Conservation (phyloP, 164 flowering plant genomes). For the Vitis cinerea region DNA sequence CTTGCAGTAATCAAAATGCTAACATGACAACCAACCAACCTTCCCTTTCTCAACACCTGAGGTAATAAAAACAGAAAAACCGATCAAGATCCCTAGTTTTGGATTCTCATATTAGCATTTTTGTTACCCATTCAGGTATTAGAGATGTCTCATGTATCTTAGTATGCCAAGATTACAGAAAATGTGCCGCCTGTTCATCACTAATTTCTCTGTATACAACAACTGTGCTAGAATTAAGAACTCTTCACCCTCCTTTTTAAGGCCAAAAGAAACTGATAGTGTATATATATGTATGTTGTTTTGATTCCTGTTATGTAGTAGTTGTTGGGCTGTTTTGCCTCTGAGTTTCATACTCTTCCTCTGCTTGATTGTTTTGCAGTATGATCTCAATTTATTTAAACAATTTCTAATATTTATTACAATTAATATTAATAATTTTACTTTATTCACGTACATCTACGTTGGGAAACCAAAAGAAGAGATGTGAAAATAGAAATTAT, state of each 20-base stretch:
- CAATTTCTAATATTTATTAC: too few relatives aligned
- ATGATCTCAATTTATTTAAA: too few relatives aligned
- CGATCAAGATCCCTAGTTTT: conserved; percentile 10
- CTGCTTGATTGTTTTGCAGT: neutral
- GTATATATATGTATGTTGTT: conserved; percentile 20
- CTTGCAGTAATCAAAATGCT: conserved; percentile 14
- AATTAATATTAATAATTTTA: too few relatives aligned
- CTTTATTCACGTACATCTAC: too few relatives aligned
- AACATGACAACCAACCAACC: conserved; percentile 21
- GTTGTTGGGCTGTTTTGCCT: conserved; percentile 1
- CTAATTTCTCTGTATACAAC: conserved; percentile 18
- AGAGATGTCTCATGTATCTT: neutral
- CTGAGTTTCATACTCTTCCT: neutral
- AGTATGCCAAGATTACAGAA: conserved; percentile 8
- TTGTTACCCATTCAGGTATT: conserved; percentile 8
- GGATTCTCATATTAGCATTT: conserved; percentile 10
- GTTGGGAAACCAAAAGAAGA: too few relatives aligned
- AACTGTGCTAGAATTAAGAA: neutral
- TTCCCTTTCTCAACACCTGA: conserved; percentile 16
- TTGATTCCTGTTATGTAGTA: conserved; percentile 2
- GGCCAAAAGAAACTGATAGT: conserved; percentile 11
- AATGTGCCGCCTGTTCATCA: neutral
- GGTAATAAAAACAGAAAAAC: conserved; percentile 12
- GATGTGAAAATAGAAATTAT: too few relatives aligned
- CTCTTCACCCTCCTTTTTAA: conserved; percentile 1